Base-by-base conservation (phyloP, 352 stramenopile genomes). In the Hyaloperonospora brassicae region DNA sequence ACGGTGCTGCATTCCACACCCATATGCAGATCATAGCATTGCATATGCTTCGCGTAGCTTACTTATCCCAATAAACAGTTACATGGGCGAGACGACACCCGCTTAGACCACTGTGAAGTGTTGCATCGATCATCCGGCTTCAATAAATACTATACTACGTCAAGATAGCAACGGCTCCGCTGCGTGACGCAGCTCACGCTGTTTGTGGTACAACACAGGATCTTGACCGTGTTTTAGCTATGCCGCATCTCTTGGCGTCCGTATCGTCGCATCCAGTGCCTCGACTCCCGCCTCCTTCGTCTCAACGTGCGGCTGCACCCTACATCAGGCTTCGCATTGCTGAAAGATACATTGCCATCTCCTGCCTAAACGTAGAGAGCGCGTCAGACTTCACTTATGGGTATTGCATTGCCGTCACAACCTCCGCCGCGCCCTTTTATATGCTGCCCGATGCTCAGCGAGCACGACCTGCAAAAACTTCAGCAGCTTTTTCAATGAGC, bases 381-480 rank as follows among this genome's bases (percentile, higher is more conserved):
- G 57, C 66, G 50, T 89, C 77, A 0, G 73, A 79, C 23, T 65
- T 78, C 38, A 92, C 64, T 34, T 80, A 71, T 4, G 89, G 55
- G 45, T 92, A 89, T 65, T 92, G 79, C 52, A 89, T 91, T 5
- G 91, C 75, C 3, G 76, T 77, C 7, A 94, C 70, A 45, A 92
- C 87, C 61, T 92, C 81, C 5, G 76, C 86, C 52, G 71, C 73
- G 36, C 81, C 84, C 17, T 17, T 56, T 94, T 90, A 68, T 94
- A 94, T 43, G 84, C 84, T 0, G 79, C 81, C 84, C 84, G 92
- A 60, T 94, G 84, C 27, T 92, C 81, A 13, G 82, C 79, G 17
- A 17, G 17, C 17, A n/a, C n/a, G n/a, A n/a, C n/a, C n/a, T n/a
- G n/a, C n/a, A n/a, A n/a, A n/a, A n/a, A n/a, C n/a, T n/a, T n/a